Base-by-base conservation (phyloP, 1,284 basidiomycete genomes). In the Polyporus tsugae region DNA sequence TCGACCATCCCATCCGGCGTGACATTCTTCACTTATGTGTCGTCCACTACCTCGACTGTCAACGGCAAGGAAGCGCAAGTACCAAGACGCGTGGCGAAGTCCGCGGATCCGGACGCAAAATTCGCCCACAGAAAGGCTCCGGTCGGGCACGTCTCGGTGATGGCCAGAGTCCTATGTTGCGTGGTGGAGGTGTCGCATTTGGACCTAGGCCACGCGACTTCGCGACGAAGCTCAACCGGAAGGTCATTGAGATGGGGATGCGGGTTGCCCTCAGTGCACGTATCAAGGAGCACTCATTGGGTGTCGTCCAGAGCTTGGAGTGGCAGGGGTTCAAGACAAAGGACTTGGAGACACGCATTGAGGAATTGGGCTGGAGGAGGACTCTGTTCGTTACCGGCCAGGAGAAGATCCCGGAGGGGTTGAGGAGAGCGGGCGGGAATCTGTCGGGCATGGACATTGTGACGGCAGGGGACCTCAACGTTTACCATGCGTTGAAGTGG, bases 21-120 rank as follows among this genome's bases (percentile, higher is more conserved):
- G 96, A 99, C 78, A 94, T 99, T 70, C 89, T 99, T 11, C 97
- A 99, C 80, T 87, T 95, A 65, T 97, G 96, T 76, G 92, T 96
- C 49, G 90, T 95, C 10, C 95, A 98, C 78, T 90, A 98, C 79
- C 91, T 94, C 38, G 95, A 98, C 75, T 89, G 90, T 7, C 86
- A 96, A 53, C 93, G 97, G 41, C 91, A 95, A 80, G 97, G 96
- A 57, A 92, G 92, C n/a, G 95, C 94, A 6, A 91, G 85, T 73
- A 98, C 96, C 36, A 98, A 98, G 82, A 95, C 92, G 44, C 91
- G 98, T 65, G 90, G 89, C 36, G 95, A 99, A 78, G 95, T 99
- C 13, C 86, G 89, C 39, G 96, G 94, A 62, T 97, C 95, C 0
- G 95, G 95, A 29, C 83, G 86, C 73, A 99, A 99, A 82, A 88